These are phyloP conservation scores for Paracamarosporium sp. DNA, from an alignment of 2,329 filamentous ascomycete species.

Conservation along the genomic window DNA sequence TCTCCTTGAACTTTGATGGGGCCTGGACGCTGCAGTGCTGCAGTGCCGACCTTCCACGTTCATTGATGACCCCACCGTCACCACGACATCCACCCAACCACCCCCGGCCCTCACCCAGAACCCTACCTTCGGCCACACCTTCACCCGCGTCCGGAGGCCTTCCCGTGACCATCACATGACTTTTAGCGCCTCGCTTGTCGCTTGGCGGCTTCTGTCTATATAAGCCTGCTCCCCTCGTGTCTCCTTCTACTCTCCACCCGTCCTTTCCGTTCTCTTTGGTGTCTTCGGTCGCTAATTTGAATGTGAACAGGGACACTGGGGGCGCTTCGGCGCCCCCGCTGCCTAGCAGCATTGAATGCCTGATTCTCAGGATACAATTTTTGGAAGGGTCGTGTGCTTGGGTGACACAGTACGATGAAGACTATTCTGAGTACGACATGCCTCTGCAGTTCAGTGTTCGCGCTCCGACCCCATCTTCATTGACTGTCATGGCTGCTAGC, in stretches of 20 bases:
- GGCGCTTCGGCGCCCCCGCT: no score
- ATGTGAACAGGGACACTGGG: background rate
- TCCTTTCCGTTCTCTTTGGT: background rate
- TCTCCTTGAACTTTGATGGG: background rate
- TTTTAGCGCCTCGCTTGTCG: background rate
- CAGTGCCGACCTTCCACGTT: background rate
- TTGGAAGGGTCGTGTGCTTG: background rate
- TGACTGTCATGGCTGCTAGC: slow-evolving; percentile 2
- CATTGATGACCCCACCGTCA: background rate
- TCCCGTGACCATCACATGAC: background rate
- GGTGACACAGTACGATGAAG: background rate
- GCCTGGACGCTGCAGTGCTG: background rate
- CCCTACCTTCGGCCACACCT: background rate
- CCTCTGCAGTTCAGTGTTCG: background rate
- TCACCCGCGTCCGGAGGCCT: background rate
- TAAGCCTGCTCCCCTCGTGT: background rate
- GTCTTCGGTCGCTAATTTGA: background rate
- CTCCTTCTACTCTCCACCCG: background rate
- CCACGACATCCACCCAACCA: background rate
- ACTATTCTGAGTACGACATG: background rate
- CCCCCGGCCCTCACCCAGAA: background rate
- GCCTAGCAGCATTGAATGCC: no score
- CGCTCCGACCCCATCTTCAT: background rate
- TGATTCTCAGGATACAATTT: background rate
- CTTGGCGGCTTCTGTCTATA: background rate